Percentiles rank a stretch among this genome's conserved stretches.
phyloP scores from a whole-genome alignment of 2,329 filamentous ascomycete genomes.

The Paraphaeosphaeria minitans region DNA sequence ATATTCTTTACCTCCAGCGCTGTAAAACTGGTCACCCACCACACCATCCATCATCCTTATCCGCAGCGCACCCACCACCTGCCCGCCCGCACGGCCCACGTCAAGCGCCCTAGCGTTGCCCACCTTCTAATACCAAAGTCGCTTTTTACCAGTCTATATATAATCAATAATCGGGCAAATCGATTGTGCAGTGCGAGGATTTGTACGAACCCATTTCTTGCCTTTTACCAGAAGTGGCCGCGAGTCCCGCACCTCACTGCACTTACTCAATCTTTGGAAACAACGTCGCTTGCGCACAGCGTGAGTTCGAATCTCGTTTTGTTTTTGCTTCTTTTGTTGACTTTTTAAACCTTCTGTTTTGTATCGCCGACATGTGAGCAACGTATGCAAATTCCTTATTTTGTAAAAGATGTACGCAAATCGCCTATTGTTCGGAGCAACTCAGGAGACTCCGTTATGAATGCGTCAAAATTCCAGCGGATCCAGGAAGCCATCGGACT shows the following conservation, averaged over 20 bases:
- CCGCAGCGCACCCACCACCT: neutral
- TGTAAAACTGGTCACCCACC: neutral
- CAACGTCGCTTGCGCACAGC: constrained; percentile 22
- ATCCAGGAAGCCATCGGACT: too few species aligned
- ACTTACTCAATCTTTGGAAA: constrained; percentile 64
- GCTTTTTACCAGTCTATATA: constrained; percentile 16
- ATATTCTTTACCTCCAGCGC: neutral
- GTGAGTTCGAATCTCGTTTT: constrained; percentile 53
- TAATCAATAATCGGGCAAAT: constrained; percentile 13
- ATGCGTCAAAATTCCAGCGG: too few species aligned
- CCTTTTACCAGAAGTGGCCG: constrained; percentile 82
- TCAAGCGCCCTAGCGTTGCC: neutral
- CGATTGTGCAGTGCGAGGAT: constrained; percentile 67
- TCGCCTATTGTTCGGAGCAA: too few species aligned
- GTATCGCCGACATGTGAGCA: too few species aligned
- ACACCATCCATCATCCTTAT: neutral
- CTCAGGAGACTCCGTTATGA: too few species aligned
- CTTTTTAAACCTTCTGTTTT: neutral
- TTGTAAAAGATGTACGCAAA: too few species aligned
- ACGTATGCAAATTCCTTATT: too few species aligned
- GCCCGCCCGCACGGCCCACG: neutral
- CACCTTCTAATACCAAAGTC: neutral
- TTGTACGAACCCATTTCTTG: constrained; percentile 77
- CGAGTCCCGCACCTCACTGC: constrained; percentile 66
- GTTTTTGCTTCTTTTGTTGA: constrained; percentile 21